Evolutionary conservation across 2,329 filamentous ascomycete species (phyloP).

Genomic region (Pseudocercospora eumusae): DNA sequence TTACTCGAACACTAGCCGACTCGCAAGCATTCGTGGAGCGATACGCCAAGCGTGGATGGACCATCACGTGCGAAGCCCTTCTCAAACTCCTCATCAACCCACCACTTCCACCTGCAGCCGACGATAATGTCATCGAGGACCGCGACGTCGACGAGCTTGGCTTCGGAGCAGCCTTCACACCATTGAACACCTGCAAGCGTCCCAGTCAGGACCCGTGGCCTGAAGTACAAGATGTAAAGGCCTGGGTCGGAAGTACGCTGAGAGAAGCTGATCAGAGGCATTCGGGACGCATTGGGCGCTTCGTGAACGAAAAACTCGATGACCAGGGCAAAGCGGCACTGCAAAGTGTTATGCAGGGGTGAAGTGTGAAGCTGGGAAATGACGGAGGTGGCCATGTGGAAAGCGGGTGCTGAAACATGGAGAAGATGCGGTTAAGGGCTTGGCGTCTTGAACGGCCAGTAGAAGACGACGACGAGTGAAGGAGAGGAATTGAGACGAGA

Average conservation of each 20-base stretch:
- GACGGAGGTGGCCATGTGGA: conserved; percentile 1
- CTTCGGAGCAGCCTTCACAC: conserved; percentile 92
- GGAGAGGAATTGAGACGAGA: conserved; percentile 7
- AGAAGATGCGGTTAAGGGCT: neutral
- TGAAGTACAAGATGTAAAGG: conserved; percentile 74
- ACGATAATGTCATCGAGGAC: conserved; percentile 77
- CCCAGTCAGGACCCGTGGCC: conserved; percentile 77
- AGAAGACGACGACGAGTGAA: neutral
- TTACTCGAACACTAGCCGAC: conserved; percentile 88
- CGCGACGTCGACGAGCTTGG: conserved; percentile 92
- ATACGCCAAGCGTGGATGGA: conserved; percentile 78
- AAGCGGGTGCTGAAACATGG: conserved; percentile 8
- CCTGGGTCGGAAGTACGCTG: conserved; percentile 81
- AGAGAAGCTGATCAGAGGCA: conserved; percentile 75
- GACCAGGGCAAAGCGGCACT: conserved; percentile 46
- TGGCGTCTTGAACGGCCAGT: neutral
- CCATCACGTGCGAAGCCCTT: conserved; percentile 82
- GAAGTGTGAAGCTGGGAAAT: neutral
- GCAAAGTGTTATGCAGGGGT: conserved; percentile 40
- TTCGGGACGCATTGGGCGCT: conserved; percentile 67
- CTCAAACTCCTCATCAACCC: conserved; percentile 88
- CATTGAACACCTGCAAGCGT: conserved; percentile 84
- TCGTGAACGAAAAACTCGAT: conserved; percentile 69
- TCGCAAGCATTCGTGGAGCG: conserved; percentile 78
- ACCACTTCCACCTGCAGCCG: conserved; percentile 66